Evolutionary conservation across 2,329 filamentous ascomycete species (phyloP), one percentile per base, ranked within the genome.

Genomic region (Furcasterigmium furcatum): DNA sequence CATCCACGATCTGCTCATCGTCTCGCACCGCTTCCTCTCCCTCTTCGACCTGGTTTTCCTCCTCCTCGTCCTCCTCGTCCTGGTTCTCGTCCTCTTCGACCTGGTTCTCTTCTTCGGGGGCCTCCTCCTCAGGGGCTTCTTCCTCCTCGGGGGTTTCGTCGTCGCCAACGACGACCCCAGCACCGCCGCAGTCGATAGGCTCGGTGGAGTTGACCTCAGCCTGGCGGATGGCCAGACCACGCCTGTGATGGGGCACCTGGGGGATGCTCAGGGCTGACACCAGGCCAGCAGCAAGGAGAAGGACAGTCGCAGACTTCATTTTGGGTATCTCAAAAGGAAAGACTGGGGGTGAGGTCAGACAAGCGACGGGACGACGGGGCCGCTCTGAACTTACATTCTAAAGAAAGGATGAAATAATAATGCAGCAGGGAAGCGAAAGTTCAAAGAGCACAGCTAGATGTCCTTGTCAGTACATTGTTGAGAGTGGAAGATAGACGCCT

Each of bases 251-350:
- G 29, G 45, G 43, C 29, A 38, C 45, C 38, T 46, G 46, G 41
- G 58, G 58, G 16, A 60, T 54, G 36, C 51, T 55, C 35, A 55
- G 51, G 39, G 55, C 60, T 47, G 60, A 59, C 47, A 54, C 60
- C 55, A 63, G 55, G 52, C 59, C 58, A 48, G 55, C 55, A 24
- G 60, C 53, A 29, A 62, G 24, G 30, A 61, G 50, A 40, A 63
- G 46, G 21, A 63, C 30, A 34, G 57, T 51, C 47, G 51, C 46
- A 32, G 58, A 56, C 55, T 57, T 63, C 59, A 62, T 62, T 18
- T 36, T 36, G 34, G 34, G 34, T 36, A 36, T 36, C 34, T 36
- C 19, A 18, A 36, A 36, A 36, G 18, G n/a, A 36, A 36, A 36
- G 34, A 36, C 34, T 36, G 34, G n/a, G 5, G n/a, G 9, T 21